A percentile compares a stretch with the other conserved stretches of the same genome.
phyloP scores from a whole-genome alignment of 2,329 filamentous ascomycete genomes.

The Orbilia blumenaviensis region DNA sequence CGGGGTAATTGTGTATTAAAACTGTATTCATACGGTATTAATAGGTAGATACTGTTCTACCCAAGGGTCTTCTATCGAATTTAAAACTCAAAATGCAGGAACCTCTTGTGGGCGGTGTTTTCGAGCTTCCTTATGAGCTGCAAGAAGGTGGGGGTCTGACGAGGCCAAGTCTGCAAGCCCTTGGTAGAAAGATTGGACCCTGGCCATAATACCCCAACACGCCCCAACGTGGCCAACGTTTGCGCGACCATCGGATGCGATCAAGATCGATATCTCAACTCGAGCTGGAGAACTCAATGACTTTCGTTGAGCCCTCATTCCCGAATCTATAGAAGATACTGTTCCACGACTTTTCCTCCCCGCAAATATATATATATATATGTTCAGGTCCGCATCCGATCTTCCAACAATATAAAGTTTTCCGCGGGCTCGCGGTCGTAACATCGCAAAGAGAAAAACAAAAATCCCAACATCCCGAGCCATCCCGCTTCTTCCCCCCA shows the following conservation, averaged over 20 bases:
- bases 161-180: slow-evolving; percentile 10
- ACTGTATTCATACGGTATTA: too few relatives aligned
- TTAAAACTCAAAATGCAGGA: too few relatives aligned
- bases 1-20: too few relatives aligned
- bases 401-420: slow-evolving; percentile 8
- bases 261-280: not conserved
- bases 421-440: slow-evolving; percentile 7
- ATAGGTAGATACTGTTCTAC: too few relatives aligned
- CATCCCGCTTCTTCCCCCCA: too few relatives aligned
- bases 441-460: not conserved
- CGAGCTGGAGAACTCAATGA: not conserved
- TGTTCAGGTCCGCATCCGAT: not conserved
- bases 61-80: too few relatives aligned
- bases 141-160: slow-evolving; percentile 1
- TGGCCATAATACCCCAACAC: too few relatives aligned
- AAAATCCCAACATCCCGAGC: too few relatives aligned
- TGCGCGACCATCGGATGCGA: not conserved
- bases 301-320: not conserved
- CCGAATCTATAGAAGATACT: not conserved
- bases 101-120: too few relatives aligned
- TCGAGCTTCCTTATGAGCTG: not conserved
- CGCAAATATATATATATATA: not conserved
- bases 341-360: not conserved
- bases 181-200: slow-evolving; percentile 4
- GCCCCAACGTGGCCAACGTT: slow-evolving; percentile 2